These are phyloP conservation scores for Myriosclerotinia scirpicola DNA, from an alignment of 2,329 filamentous ascomycete species.

Conservation along the genomic window DNA sequence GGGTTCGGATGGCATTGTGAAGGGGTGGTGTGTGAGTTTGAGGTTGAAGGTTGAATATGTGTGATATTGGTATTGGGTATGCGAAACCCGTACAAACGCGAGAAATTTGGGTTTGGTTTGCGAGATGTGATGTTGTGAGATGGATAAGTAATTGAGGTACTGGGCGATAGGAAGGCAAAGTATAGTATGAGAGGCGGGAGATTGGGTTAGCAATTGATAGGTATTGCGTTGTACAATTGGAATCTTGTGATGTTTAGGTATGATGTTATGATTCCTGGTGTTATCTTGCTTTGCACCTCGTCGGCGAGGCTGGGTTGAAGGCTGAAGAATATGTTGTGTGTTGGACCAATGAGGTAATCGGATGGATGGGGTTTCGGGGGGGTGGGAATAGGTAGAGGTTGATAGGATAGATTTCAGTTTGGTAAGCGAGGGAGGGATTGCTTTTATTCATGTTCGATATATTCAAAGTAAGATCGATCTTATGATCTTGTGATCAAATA, in stretches of 20 bases:
- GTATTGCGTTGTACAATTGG: too few species aligned
- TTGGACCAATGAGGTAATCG: constrained; percentile 20
- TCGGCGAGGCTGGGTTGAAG: constrained; percentile 20
- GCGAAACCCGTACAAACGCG: not conserved
- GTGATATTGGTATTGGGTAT: not conserved
- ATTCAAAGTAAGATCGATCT: too few species aligned
- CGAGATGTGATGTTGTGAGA: too few species aligned
- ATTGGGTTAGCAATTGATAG: not conserved
- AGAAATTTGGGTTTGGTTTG: not conserved
- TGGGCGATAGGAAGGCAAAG: not conserved
- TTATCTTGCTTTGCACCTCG: constrained; percentile 10
- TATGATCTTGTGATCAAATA: too few species aligned
- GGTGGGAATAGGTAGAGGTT: not conserved
- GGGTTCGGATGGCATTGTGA: constrained; percentile 34
- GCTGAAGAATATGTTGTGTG: constrained; percentile 17
- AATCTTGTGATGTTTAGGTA: too few species aligned
- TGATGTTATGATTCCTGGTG: not conserved
- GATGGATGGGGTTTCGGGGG: not conserved
- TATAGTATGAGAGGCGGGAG: too few species aligned
- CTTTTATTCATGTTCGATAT: not conserved
- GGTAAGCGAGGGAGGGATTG: not conserved
- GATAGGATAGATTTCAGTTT: not conserved
- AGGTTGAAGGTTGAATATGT: not conserved
- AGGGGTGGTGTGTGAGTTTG: not conserved
- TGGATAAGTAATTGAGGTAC: not conserved